Evolutionary conservation across 495 filamentous ascomycete species (phyloP), one percentile per base, ranked within the genome.

Genomic region (Xylaria longipes): DNA sequence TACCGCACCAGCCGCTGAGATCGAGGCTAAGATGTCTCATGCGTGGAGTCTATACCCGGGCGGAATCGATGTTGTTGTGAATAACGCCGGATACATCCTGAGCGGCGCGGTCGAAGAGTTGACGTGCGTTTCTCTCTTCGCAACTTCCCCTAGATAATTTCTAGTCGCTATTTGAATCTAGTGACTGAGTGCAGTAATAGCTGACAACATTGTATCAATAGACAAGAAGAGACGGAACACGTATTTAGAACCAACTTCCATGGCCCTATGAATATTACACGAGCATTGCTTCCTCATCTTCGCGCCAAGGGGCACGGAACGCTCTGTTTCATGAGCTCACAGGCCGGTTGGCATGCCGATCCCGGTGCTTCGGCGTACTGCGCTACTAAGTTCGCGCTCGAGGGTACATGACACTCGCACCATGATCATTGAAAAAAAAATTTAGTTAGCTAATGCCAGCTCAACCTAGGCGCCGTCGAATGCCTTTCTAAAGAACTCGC

Each of bases 381-480:
- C 80, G 94, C 95, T 0, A 95, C 92, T 0, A 98, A 98, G 78
- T 97, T 97, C 79, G 95, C 95, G 0, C 91, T 97, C 6, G 95
- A 98, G 77, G 95, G 95, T 75, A 75, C 31, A 37, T 60, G 31
- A 22, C 15, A 37, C 57, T 60, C 20, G 52, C 14, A 56, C 31
- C 7, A 56, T 56, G 5, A 29, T 17, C 27, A 31, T 29, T 56
- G 14, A 31, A 31, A 27, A 52, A 3, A 27, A 15, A 20, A 37
- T n/a, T n/a, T n/a, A 4, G 31, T 60, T 22, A 37, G 54, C 43
- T 60, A 60, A 56, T 6, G 6, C 31, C 60, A 70, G 43, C 33
- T 8, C 17, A 22, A 25, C n/a, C n/a, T 43, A 71, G 69, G 62
- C 25, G 62, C 62, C 20, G 69, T 66, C 39, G 69, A 71, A 31